Evolutionary conservation across 108 stramenopile genomes (phyloP), one percentile per base, ranked within the genome.

Genomic region (Nitzschia sp.): DNA sequence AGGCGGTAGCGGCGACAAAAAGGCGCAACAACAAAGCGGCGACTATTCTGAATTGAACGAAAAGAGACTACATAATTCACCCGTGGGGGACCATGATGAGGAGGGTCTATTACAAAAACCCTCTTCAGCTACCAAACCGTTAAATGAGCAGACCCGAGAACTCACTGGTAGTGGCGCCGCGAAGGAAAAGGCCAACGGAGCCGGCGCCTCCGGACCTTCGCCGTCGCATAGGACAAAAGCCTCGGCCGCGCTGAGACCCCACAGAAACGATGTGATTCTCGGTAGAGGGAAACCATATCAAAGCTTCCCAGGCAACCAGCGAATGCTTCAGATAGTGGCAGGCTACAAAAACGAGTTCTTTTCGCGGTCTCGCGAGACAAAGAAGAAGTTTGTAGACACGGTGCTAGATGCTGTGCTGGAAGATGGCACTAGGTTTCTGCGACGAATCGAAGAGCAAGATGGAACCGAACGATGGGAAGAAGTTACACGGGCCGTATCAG

Each of bases 391-490:
- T 22, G 48, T 50, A 50, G 48, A 50, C 4, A 50, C 48, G 4
- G 48, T 50, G 13, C 48, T 50, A 21, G 48, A 50, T 50, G 48
- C 9, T 19, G 48, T 50, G 9, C 48, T 50, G 8, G 19, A 50
- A n/a, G 48, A 50, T 21, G 48, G 48, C 17, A 50, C 48, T 4
- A 50, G 48, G 21, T 50, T 50, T n/a, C 21, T 50, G 48, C 48
- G 48, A 5, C 48, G 48, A 19, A n/a, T 50, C 48, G 48, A 50
- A 50, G 21, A 22, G 4, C 16, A 21, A 4, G 48, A 50, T 50
- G 48, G 48, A 22, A 11, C 38, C 6, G 11, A 41, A 13, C 38
- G 13, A 41, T 50, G 48, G 48, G 48, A 50, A 50, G 48, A 50
- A 21, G 48, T 50, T 5, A n/a, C 8, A 8, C 48, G 48, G 4